phyloP scores from a whole-genome alignment of 2,329 filamentous ascomycete genomes.

The Pyricularia pennisetigena region DNA sequence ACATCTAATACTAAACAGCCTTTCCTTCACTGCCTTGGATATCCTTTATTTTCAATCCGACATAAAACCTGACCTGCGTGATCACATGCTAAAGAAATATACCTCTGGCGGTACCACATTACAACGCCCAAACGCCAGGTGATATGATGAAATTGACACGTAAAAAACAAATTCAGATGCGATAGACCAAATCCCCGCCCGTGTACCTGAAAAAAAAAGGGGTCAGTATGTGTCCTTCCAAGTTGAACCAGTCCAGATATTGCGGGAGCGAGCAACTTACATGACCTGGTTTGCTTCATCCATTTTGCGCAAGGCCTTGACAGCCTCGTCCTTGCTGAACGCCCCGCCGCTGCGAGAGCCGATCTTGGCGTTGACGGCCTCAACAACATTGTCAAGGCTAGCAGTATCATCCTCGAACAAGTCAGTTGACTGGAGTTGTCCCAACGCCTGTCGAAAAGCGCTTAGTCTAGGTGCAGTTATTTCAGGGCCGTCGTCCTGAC shows the following conservation, averaged over 20 bases:
- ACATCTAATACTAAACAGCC: neutral
- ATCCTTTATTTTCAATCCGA: neutral
- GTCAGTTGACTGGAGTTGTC: slow-evolving; percentile 69
- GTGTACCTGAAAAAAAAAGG: slow-evolving; percentile 35
- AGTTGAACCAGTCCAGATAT: neutral
- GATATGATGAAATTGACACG: neutral
- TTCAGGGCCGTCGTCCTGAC: slow-evolving; percentile 9
- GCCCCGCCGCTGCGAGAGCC: slow-evolving; percentile 38
- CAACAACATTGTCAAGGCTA: slow-evolving; percentile 62
- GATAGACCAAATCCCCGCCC: slow-evolving; percentile 58
- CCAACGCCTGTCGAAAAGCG: slow-evolving; percentile 71
- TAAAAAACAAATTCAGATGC: slow-evolving; percentile 38
- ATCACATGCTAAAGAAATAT: neutral
- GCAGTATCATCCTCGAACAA: slow-evolving; percentile 86
- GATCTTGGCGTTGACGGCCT: slow-evolving; percentile 68
- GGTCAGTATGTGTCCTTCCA: neutral
- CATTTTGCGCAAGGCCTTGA: slow-evolving; percentile 69
- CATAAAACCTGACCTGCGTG: neutral
- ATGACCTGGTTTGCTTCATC: slow-evolving; percentile 84
- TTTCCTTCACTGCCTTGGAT: neutral
- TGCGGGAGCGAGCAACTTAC: slow-evolving; percentile 42
- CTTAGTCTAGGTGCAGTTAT: slow-evolving; percentile 56
- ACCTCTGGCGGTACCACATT: neutral
- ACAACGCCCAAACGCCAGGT: neutral
- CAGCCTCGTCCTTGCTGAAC: slow-evolving; percentile 65